These are phyloP conservation scores for Serendipita indica DNA, from an alignment of 768 basidiomycete genomes.

Conservation along the genomic window DNA sequence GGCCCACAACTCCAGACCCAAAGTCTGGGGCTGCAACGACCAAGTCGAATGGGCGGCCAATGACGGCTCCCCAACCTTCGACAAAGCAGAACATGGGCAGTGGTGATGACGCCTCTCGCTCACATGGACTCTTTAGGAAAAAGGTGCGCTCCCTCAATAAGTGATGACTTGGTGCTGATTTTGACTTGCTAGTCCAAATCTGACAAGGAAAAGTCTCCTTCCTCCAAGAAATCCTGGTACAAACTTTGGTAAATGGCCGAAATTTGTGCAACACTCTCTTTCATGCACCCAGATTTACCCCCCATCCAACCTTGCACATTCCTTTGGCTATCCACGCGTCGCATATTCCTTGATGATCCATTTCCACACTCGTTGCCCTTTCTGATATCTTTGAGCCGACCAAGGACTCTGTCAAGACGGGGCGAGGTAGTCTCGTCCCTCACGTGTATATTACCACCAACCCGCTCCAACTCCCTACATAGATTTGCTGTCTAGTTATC, in stretches of 20 bases:
- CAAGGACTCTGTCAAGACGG: no score
- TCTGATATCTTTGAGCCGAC: no score
- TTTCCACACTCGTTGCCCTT: no score
- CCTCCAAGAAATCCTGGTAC: background rate
- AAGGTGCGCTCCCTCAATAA: background rate
- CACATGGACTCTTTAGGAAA: slow-evolving; percentile 1
- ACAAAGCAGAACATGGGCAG: no score
- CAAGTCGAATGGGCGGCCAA: background rate
- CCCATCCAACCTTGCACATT: background rate
- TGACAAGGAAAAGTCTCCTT: background rate
- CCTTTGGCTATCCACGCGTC: no score
- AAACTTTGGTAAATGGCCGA: background rate
- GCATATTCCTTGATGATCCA: no score
- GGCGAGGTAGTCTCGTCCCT: no score
- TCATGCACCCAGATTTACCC: background rate
- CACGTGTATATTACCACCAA: no score
- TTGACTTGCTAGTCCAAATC: background rate
- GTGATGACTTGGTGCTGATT: background rate
- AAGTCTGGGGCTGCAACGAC: background rate
- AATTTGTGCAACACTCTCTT: background rate
- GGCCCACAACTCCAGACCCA: no score
- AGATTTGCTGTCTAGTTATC: no score
- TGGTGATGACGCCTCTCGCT: background rate
- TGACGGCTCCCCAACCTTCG: background rate
- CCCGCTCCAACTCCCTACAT: no score